These are phyloP conservation scores for Candida nonsorbophila DNA, from an alignment of 805 yeast genomes.

Conservation along the genomic window DNA sequence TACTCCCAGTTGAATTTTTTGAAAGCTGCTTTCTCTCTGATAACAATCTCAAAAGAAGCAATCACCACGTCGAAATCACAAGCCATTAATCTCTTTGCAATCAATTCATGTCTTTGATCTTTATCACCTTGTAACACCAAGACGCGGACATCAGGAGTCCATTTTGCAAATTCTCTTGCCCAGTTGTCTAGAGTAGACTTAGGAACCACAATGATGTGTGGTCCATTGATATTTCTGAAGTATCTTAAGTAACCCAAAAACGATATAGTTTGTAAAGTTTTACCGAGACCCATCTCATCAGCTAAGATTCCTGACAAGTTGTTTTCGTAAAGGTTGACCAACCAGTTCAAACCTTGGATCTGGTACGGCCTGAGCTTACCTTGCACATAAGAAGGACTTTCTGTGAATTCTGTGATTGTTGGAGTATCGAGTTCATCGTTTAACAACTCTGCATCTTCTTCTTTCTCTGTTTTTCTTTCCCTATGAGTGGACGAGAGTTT, in stretches of 20 bases:
- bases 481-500: constrained; percentile 26
- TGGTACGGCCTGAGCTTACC: constrained; percentile 89
- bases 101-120: constrained; percentile 62
- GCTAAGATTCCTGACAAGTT: constrained; percentile 89
- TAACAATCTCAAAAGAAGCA: constrained; percentile 90
- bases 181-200: constrained; percentile 95
- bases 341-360: constrained; percentile 93
- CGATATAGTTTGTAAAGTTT: constrained; percentile 90
- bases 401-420: constrained; percentile 63
- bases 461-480: constrained; percentile 68
- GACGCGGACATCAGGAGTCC: constrained; percentile 94
- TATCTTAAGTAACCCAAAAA: constrained; percentile 86
- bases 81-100: constrained; percentile 53
- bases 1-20: constrained; percentile 90
- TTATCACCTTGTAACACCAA: constrained; percentile 86
- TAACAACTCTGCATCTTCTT: constrained; percentile 82
- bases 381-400: constrained; percentile 69
- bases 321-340: constrained; percentile 82
- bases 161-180: constrained; percentile 88
- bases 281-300: constrained; percentile 98
- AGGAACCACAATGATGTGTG: constrained; percentile 88
- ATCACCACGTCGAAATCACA: constrained; percentile 87
- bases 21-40: constrained; percentile 76
- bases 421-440: constrained; percentile 46
- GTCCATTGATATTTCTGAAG: constrained; percentile 75